These are phyloP conservation scores for Termitomyces sp. DNA, from an alignment of 768 basidiomycete species.

Conservation along the genomic window DNA sequence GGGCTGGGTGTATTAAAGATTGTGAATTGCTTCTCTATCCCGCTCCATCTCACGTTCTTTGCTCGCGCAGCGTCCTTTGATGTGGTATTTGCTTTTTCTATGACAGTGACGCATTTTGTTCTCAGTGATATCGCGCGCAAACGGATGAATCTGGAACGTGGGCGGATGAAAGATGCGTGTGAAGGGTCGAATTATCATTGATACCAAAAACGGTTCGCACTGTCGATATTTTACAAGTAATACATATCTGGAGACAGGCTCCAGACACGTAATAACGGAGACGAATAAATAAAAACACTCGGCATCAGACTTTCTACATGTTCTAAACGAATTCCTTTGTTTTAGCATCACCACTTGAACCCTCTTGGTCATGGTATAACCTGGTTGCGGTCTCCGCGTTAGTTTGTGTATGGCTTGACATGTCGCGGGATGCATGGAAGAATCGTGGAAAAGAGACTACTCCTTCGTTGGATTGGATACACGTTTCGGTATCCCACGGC, in stretches of 20 bases:
- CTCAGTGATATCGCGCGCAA: no score
- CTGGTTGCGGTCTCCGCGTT: not conserved
- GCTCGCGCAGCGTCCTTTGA: no score
- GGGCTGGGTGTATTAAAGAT: no score
- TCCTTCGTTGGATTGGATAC: not conserved
- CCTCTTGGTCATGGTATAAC: not conserved
- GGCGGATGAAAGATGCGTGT: no score
- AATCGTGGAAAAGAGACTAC: constrained; percentile 4
- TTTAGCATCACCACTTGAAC: not conserved
- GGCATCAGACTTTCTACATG: not conserved
- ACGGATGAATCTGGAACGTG: no score
- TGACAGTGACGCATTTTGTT: no score
- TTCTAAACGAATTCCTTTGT: not conserved
- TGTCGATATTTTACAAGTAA: not conserved
- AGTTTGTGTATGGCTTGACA: not conserved
- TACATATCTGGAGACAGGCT: no score
- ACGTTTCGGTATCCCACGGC: constrained; percentile 5
- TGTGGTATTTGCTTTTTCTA: no score
- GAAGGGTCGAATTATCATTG: no score
- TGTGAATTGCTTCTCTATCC: no score
- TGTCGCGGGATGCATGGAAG: not conserved
- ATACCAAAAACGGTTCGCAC: no score
- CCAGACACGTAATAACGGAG: not conserved
- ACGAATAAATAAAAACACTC: not conserved
- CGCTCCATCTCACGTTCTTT: no score